Base-by-base conservation (phyloP, 139 green algal genomes). In the Chlorella sp. region DNA sequence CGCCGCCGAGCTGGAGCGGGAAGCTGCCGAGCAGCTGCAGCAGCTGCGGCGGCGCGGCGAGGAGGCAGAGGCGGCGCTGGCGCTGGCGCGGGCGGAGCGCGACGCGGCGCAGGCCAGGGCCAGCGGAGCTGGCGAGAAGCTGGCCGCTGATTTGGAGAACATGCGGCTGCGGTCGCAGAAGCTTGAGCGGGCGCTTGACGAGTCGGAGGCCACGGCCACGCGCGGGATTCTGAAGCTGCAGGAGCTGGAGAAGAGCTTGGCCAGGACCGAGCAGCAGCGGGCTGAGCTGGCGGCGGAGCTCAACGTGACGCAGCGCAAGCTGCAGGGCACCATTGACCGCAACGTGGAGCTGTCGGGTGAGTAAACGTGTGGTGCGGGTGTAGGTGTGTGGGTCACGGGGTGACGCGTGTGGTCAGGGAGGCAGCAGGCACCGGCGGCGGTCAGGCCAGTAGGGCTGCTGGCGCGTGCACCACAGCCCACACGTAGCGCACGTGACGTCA, bases 271-370 rank as follows among this genome's bases (percentile, higher is more conserved):
- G 24, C 69, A 74, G 69, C 20, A 67, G 32, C 71, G 71, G 5
- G 67, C 67, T 29, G 74, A 84, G 74, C 29, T 81, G 35, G 62
- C 61, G 22, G 31, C 74, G 14, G 79, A 84, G 26, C 36, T 78
- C 17, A 67, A 81, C 23, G 71, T 84, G 3, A 76, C 61, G 5
- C 59, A 42, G 34, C 60, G 71, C 24, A 84, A 84, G 67, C 61
- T 84, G 34, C 51, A 80, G 5, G 33, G 62, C 14, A 60, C 71
- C 24, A 84, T 74, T 24, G 74, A 80, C 66, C 70, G 79, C 42
- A 84, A 80, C 49, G 79, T 84, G 31, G 14, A 73, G 2, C 55
- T 75, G n/a, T 80, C 79, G 36, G 79, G 79, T 84, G 49, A 0
- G 77, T 32, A 17, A 33, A 55, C 10, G 42, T 17, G 42, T 55